phyloP scores from a whole-genome alignment of 192 early-diverging fungal species.

The Coemansia sp. region DNA sequence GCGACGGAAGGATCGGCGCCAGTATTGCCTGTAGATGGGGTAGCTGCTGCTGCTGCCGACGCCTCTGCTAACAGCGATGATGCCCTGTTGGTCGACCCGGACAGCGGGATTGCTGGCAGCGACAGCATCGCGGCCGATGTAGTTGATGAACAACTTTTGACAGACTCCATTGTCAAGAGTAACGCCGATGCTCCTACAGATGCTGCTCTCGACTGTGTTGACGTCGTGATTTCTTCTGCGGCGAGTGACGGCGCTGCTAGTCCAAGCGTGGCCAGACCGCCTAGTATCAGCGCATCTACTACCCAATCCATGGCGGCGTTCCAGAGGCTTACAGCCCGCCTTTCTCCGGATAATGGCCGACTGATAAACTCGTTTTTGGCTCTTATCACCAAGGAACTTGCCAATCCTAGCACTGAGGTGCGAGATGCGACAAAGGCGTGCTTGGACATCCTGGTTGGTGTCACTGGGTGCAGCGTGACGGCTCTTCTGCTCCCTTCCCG shows the following conservation, averaged over 20 bases:
- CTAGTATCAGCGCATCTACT: slow-evolving; percentile 4
- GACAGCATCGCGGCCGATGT: background rate
- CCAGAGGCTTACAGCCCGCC: slow-evolving; percentile 35
- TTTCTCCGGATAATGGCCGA: slow-evolving; percentile 42
- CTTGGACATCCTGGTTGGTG: slow-evolving; percentile 78
- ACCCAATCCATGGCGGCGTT: slow-evolving; percentile 25
- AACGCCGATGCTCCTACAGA: background rate
- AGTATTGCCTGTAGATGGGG: background rate
- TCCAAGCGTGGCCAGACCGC: background rate
- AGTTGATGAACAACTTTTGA: background rate
- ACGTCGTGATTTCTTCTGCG: background rate
- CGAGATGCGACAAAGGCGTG: slow-evolving; percentile 86
- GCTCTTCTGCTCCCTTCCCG: slow-evolving; percentile 82
- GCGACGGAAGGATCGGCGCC: background rate
- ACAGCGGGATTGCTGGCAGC: background rate
- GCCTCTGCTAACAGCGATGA: background rate
- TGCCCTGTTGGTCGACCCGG: background rate
- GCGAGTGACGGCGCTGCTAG: slow-evolving; percentile 9
- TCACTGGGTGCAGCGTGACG: slow-evolving; percentile 80
- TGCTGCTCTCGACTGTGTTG: background rate
- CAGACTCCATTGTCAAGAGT: slow-evolving; percentile 8
- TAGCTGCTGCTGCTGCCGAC: background rate
- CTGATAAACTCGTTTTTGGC: slow-evolving; percentile 49
- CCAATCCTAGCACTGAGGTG: slow-evolving; percentile 87
- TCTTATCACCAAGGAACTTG: slow-evolving; percentile 87